Conservation (phyloP, 2,329 filamentous ascomycete genomes). For the Paracamarosporium sp. region DNA sequence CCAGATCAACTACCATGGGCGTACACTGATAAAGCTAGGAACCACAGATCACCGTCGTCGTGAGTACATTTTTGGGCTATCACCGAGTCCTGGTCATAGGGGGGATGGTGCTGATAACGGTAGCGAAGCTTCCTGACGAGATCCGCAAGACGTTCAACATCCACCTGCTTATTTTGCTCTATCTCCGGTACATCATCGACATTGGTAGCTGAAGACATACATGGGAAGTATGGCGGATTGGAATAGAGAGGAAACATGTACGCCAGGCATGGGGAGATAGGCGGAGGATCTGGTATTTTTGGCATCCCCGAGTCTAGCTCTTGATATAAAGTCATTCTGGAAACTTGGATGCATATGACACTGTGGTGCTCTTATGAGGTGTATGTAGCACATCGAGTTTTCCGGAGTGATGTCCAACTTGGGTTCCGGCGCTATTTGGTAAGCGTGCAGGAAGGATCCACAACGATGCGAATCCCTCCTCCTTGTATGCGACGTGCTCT, state of each 20-base stretch:
- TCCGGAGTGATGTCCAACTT: not conserved
- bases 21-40: not conserved
- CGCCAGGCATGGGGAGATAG: not conserved
- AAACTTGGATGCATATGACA: not conserved
- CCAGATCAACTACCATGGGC: not conserved
- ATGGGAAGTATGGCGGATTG: not conserved
- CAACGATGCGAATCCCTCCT: not conserved
- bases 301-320: not conserved
- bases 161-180: too few relatives aligned
- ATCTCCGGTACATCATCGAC: not conserved
- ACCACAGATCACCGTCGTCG: too few relatives aligned
- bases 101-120: too few relatives aligned
- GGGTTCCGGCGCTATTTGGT: not conserved
- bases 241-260: not conserved
- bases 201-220: not conserved
- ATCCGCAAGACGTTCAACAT: too few relatives aligned
- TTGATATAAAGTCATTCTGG: not conserved
- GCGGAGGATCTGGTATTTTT: not conserved
- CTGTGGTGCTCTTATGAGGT: not conserved
- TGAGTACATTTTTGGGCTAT: too few relatives aligned
- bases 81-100: too few relatives aligned
- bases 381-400: not conserved
- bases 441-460: not conserved
- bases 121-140: too few relatives aligned
- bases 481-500: not conserved